These are phyloP conservation scores for Ustilago trichophora DNA, from an alignment of 1,284 basidiomycete species.

Conservation along the genomic window DNA sequence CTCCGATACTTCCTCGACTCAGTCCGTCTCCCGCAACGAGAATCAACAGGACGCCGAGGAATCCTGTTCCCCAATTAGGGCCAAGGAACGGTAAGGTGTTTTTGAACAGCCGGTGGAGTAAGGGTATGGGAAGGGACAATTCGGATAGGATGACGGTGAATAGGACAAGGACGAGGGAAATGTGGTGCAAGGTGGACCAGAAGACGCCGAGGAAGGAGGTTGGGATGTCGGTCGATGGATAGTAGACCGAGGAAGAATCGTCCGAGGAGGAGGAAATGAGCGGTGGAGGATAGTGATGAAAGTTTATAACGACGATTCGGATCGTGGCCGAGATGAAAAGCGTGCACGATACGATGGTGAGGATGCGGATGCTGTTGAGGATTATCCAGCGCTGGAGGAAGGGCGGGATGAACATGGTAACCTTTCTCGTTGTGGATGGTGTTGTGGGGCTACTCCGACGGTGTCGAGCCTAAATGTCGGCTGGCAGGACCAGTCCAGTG, in stretches of 20 bases:
- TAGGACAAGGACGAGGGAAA: slow-evolving; percentile 20
- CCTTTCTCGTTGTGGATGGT: too few species aligned
- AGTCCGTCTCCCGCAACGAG: slow-evolving; percentile 32
- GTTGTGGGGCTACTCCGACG: too few species aligned
- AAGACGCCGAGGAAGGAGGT: slow-evolving; percentile 50
- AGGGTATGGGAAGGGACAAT: slow-evolving; percentile 32
- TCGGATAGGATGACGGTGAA: slow-evolving; percentile 42
- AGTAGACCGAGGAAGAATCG: slow-evolving; percentile 8
- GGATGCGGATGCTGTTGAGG: slow-evolving; percentile 38
- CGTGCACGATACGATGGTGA: slow-evolving; percentile 32
- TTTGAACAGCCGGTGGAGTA: slow-evolving; percentile 37
- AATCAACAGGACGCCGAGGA: slow-evolving; percentile 44
- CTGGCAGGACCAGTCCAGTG: too few species aligned
- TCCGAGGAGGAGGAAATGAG: not conserved
- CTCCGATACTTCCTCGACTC: slow-evolving; percentile 7
- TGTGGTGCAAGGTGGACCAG: slow-evolving; percentile 51
- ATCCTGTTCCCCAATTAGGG: slow-evolving; percentile 43
- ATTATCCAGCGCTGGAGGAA: slow-evolving; percentile 42
- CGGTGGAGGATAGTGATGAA: slow-evolving; percentile 18
- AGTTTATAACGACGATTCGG: slow-evolving; percentile 19
- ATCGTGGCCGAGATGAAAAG: slow-evolving; percentile 37
- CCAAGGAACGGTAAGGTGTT: slow-evolving; percentile 48
- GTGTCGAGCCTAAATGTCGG: too few species aligned
- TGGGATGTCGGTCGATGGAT: slow-evolving; percentile 49
- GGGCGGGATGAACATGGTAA: slow-evolving; percentile 33